phyloP scores from a whole-genome alignment of 164 flowering plant species.

The Nelumbo lutea region DNA sequence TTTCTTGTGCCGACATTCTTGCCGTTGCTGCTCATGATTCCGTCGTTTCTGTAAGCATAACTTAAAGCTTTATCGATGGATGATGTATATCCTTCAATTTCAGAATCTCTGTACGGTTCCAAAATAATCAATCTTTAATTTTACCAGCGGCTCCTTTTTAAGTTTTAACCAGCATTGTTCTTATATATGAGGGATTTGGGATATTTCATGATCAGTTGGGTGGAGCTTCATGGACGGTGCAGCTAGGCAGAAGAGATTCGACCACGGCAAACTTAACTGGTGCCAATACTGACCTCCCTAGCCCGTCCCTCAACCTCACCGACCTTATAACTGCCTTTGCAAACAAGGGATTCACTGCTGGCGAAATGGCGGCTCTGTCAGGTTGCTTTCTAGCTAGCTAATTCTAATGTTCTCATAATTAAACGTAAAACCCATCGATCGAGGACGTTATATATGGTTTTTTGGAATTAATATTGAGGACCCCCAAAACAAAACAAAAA shows the following conservation, averaged over 20 bases:
- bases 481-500: too few relatives aligned
- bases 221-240: slow-evolving; percentile 31
- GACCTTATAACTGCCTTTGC: slow-evolving; percentile 27
- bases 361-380: slow-evolving; percentile 38
- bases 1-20: background rate
- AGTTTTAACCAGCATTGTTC: too few relatives aligned
- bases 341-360: slow-evolving; percentile 23
- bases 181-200: too few relatives aligned
- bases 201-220: slow-evolving; percentile 22
- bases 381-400: slow-evolving; percentile 2
- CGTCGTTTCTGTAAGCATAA: background rate
- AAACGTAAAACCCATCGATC: too few relatives aligned
- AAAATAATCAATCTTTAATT: too few relatives aligned
- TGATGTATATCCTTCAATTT: too few relatives aligned
- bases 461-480: too few relatives aligned
- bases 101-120: too few relatives aligned
- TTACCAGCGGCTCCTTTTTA: too few relatives aligned
- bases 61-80: too few relatives aligned
- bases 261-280: slow-evolving; percentile 30
- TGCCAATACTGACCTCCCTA: slow-evolving; percentile 34
- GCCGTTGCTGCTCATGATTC: background rate
- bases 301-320: slow-evolving; percentile 19
- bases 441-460: too few relatives aligned
- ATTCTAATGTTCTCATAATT: too few relatives aligned
- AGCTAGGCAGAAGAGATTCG: slow-evolving; percentile 38